Evolutionary conservation across 192 early-diverging fungal genomes (phyloP), one percentile per base, ranked within the genome.

Genomic region (Entomortierella chlamydospora): DNA sequence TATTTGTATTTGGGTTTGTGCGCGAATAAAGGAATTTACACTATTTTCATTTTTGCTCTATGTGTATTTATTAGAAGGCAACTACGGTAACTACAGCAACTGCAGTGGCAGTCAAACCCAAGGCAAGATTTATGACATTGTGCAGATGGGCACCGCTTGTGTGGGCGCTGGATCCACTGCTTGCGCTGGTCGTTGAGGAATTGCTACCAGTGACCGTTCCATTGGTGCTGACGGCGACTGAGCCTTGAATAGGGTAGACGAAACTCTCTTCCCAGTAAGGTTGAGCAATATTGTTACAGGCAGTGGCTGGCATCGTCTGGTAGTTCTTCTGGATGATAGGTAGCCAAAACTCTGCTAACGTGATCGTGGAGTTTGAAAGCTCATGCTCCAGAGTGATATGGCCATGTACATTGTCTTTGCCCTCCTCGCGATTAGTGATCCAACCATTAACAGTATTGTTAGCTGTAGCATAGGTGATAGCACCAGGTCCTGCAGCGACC

Each of bases 381-480:
- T 84, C 81, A 54, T 84, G 83, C 53, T 84, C 70, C 47, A 84
- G 64, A 10, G 52, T 43, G 49, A 79, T 73, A 13, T 81, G 78
- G 18, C 83, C 83, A 18, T 18, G 54, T 7, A 52, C 6, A 25
- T 42, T 73, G 30, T 80, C 71, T 23, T 58, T 81, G 33, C 72
- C 83, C 20, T 70, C 70, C 51, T 73, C 54, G 25, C 73, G 61
- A 25, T 58, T 47, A 20, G 70, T 33, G 25, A 84, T 76, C 78
- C 78, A 84, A 52, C n/a, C 68, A 42, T 62, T 53, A 37, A 84
- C 69, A 45, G 73, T 73, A 41, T 61, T 63, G 26, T 84, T 79
- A 6, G 76, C 78, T 31, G 72, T 67, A 5, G 41, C 43, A 37
- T 78, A 72, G 22, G 77, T 28, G 50, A 52, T 77, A 55, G 72